Evolutionary conservation across 805 yeast species (phyloP).

Genomic region (Cyberlindnera lachancei): DNA sequence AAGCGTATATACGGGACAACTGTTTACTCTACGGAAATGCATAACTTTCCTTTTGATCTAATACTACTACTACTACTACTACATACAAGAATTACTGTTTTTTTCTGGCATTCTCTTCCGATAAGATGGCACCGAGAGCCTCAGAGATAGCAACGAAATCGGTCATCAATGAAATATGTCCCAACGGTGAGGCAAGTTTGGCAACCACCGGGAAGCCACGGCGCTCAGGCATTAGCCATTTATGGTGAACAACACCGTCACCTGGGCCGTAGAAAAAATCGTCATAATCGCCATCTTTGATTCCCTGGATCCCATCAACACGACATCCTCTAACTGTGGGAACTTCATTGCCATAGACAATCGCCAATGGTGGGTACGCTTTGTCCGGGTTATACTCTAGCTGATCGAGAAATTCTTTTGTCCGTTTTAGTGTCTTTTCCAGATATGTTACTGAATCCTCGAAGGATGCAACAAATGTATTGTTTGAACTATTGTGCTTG

Average conservation of each 20-base stretch:
- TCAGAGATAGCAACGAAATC: conserved; percentile 67
- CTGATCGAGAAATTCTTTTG: conserved; percentile 50
- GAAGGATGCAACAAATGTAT: conserved; percentile 24
- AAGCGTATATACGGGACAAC: too few relatives aligned
- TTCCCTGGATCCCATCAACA: conserved; percentile 54
- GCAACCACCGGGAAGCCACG: conserved; percentile 70
- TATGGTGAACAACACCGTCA: conserved; percentile 85
- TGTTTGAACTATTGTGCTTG: conserved; percentile 5
- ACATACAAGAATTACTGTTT: conserved; percentile 2
- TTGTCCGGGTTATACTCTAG: conserved; percentile 45
- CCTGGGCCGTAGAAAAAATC: conserved; percentile 84
- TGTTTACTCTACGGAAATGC: too few relatives aligned
- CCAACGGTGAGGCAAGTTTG: conserved; percentile 53
- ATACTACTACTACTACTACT: too few relatives aligned
- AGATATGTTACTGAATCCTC: conserved; percentile 63
- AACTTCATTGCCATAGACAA: conserved; percentile 71
- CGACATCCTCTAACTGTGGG: conserved; percentile 82
- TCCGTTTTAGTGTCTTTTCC: conserved; percentile 47
- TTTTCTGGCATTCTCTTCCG: conserved; percentile 40
- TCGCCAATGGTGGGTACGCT: conserved; percentile 75
- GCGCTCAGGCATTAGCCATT: conserved; percentile 73
- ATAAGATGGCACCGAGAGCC: conserved; percentile 57
- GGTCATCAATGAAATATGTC: conserved; percentile 75
- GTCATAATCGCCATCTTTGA: conserved; percentile 63
- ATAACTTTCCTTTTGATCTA: too few relatives aligned